A percentile compares a stretch with the other conserved stretches of the same genome.
These are phyloP conservation scores for Fragaria nilgerrensis DNA, from an alignment of 306 rosid genomes.

Conservation along the genomic window DNA sequence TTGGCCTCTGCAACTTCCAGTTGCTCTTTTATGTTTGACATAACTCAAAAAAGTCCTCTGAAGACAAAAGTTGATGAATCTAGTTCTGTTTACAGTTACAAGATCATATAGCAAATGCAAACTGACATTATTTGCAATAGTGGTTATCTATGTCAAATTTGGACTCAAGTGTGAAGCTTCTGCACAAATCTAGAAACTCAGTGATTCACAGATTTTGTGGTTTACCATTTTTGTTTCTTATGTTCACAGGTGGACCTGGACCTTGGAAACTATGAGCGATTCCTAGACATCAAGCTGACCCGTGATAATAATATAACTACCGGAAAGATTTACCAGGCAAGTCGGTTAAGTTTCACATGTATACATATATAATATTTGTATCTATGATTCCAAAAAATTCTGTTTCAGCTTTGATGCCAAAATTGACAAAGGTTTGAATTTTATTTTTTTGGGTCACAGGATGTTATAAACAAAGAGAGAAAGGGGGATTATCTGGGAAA, in stretches of 20 bases:
- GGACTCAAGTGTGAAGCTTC: constrained; percentile 6
- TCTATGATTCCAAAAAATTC: not conserved
- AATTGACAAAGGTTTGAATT: constrained; percentile 5
- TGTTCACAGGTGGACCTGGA: constrained; percentile 92
- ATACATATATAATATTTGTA: not conserved
- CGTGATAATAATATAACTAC: constrained; percentile 92
- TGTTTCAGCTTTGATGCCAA: not conserved
- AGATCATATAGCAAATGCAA: not conserved
- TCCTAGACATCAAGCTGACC: constrained; percentile 80
- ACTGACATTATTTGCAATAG: constrained; percentile 6
- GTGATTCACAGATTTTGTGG: constrained; percentile 2
- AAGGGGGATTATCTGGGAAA: constrained; percentile 54
- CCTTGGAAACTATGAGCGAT: constrained; percentile 96
- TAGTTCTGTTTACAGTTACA: not conserved
- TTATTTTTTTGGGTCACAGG: constrained; percentile 25
- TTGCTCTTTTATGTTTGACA: not conserved
- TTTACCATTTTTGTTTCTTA: constrained; percentile 19
- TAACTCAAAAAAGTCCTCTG: not conserved
- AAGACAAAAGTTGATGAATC: constrained; percentile 10
- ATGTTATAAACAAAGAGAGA: constrained; percentile 46
- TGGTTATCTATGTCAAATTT: not conserved
- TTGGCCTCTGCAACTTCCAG: not conserved
- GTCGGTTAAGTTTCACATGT: constrained; percentile 10
- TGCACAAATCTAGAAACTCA: not conserved
- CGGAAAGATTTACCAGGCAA: constrained; percentile 93